These are phyloP conservation scores for Lepiota brunneoincarnata DNA, from an alignment of 768 basidiomycete species.

Conservation along the genomic window DNA sequence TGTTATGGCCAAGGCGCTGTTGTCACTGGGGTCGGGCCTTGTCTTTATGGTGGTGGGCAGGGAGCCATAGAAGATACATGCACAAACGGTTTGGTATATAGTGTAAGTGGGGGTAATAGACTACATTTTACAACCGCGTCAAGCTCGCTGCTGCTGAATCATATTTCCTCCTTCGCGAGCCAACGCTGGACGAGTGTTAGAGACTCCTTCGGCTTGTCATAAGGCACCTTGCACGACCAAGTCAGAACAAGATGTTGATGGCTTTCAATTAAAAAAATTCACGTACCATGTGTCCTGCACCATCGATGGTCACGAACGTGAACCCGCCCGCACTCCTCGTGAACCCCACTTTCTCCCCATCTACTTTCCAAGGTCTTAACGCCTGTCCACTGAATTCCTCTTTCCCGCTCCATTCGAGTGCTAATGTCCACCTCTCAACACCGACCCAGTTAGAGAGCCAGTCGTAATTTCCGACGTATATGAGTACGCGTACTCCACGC, in stretches of 20 bases:
- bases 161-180: constrained; percentile 31
- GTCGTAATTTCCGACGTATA: constrained; percentile 69
- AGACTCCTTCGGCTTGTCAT: constrained; percentile 58
- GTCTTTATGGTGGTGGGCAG: too few species aligned
- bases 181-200: constrained; percentile 48
- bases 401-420: constrained; percentile 70
- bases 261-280: background rate
- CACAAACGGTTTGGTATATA: too few species aligned
- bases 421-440: constrained; percentile 68
- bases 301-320: constrained; percentile 61
- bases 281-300: constrained; percentile 71
- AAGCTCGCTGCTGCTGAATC: background rate
- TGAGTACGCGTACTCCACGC: constrained; percentile 63
- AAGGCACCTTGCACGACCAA: constrained; percentile 44
- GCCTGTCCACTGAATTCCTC: constrained; percentile 35
- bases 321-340: constrained; percentile 44
- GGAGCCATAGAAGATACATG: too few species aligned
- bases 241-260: background rate
- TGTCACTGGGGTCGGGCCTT: too few species aligned
- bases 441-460: constrained; percentile 78
- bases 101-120: too few species aligned
- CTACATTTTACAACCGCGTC: background rate
- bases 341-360: constrained; percentile 39
- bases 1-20: too few species aligned
- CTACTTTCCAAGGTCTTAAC: constrained; percentile 58